Base-by-base conservation (phyloP, 441 rosid species). In the Syzygium malaccense region DNA sequence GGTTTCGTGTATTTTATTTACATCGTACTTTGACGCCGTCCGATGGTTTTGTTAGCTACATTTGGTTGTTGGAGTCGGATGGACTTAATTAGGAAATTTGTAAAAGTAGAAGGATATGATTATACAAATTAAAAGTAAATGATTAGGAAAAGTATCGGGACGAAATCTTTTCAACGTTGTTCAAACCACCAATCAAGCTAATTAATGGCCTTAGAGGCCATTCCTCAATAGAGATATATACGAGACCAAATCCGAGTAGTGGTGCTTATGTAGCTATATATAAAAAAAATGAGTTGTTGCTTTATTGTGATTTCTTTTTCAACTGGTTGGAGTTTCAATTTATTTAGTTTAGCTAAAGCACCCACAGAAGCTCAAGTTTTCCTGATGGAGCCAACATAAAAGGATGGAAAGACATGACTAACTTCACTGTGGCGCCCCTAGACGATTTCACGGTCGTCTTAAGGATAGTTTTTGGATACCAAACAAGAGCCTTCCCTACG, bases 1-100 rank as follows among this genome's bases (percentile, higher is more conserved):
- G 14, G 26, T 68, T 68, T 68, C 14, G 3, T 4, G 1, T 33
- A 33, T 9, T 68, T 33, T 68, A 68, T 33, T 68, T 33, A 33
- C 48, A 19, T 2, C 0, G 7, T 33, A 33, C 14, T 68, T 68
- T 68, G 48, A 33, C 1, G 14, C 1, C 0, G 4, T 68, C 12
- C 1, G 13, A 32, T 19, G 4, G 14, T 68, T 33, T 33, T 68
- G 48, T 33, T 32, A 23, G 48, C 20, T 68, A 26, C 19, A 68
- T 1, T 19, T 68, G 10, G 26, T 68, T 4, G 26, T 68, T 4
- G 2, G 14, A 68, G 78, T 68, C 0, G 13, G 1, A 68, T 68
- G 48, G 48, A 19, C 26, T 19, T 68, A 33, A 33, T 19, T 68
- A 68, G 45, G 11, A 33, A 68, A 68, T 33, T 18, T 5, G 3